Base-by-base conservation (phyloP, 2,329 filamentous ascomycete genomes). In the Pseudogymnoascus sp. region DNA sequence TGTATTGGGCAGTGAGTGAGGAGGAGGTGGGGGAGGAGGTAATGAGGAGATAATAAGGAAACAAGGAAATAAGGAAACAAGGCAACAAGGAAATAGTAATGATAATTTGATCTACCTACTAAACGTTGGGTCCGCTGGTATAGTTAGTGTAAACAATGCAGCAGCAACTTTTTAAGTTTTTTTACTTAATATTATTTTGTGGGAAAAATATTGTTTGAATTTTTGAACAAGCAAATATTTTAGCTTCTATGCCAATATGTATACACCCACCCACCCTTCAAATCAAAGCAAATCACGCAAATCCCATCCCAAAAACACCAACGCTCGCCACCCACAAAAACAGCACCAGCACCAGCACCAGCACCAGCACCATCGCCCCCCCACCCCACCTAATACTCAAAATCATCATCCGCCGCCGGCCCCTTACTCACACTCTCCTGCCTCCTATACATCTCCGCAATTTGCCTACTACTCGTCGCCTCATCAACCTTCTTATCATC, bases 401-500 rank as follows among this genome's bases (percentile, higher is more conserved):
- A 99, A 75, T 97, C 92, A 77, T 97, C 93, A 79, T 99, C 94
- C 62, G 92, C 92, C 58, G 87, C 82, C 3, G 91, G 90, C 0
- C 88, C 90, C 78, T 96, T 95, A 11, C 84, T 79, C 60, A 96
- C 91, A 68, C 88, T 90, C 79, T 97, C 93, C 79, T 99, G 94
- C 77, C 90, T 92, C 67, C 87, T 82, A 77, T 97, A 99, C 93
- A 99, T 96, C 75, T 97, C 94, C 0, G 92, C 92, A 59, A 99
- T 90, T 76, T 94, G 90, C 60, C 87, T 81, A 65, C 87, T 91
- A 35, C 82, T 88, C 39, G 92, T 97, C 12, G 94, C 94, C 77
- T 93, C 83, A 65, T 96, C 92, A 0, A 91, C 86, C 78, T 96
- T 97, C 83, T 99, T 99, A 73, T 99, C 94, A 64, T 97, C 93